Evolutionary conservation across 768 basidiomycete genomes (phyloP).

Genomic region (Tephrocybe sp.): DNA sequence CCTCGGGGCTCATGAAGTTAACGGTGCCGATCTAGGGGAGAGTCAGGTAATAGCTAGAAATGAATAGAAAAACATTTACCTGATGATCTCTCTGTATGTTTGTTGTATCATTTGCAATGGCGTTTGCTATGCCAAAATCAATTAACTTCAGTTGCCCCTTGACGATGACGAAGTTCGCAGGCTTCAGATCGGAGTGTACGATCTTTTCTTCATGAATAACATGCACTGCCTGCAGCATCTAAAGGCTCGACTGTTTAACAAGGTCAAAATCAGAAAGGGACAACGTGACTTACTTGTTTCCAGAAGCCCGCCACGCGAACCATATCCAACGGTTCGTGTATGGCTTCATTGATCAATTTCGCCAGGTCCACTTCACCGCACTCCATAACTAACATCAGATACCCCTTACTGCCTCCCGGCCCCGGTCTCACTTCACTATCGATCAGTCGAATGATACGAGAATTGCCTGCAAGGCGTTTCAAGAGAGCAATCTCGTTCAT

Average conservation of each 20-base stretch:
- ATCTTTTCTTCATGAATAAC: slow-evolving; percentile 98
- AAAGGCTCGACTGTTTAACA: not conserved
- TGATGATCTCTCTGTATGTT: slow-evolving; percentile 97
- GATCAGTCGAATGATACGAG: slow-evolving; percentile 85
- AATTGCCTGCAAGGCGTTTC: slow-evolving; percentile 91
- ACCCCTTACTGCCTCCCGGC: slow-evolving; percentile 67
- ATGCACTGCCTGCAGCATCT: slow-evolving; percentile 99
- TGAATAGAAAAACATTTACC: slow-evolving; percentile 37
- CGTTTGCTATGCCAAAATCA: slow-evolving; percentile 99
- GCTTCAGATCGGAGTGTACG: slow-evolving; percentile 97
- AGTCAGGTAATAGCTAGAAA: slow-evolving; percentile 1
- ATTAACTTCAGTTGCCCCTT: slow-evolving; percentile 95
- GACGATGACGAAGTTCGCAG: slow-evolving; percentile 97
- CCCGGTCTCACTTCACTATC: slow-evolving; percentile 85
- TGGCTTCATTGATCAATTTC: slow-evolving; percentile 76
- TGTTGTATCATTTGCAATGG: slow-evolving; percentile 97
- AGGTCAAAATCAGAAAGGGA: not conserved
- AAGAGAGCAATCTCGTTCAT: slow-evolving; percentile 95
- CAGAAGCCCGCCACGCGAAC: slow-evolving; percentile 95
- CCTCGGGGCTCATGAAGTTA: slow-evolving; percentile 99
- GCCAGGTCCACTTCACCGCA: slow-evolving; percentile 94
- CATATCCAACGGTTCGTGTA: slow-evolving; percentile 83
- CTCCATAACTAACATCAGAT: slow-evolving; percentile 90
- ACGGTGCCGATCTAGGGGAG: slow-evolving; percentile 81
- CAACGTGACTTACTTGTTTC: slow-evolving; percentile 71